Evolutionary conservation across 768 basidiomycete species (phyloP).

Genomic region (Cystofilobasidium capitatum): DNA sequence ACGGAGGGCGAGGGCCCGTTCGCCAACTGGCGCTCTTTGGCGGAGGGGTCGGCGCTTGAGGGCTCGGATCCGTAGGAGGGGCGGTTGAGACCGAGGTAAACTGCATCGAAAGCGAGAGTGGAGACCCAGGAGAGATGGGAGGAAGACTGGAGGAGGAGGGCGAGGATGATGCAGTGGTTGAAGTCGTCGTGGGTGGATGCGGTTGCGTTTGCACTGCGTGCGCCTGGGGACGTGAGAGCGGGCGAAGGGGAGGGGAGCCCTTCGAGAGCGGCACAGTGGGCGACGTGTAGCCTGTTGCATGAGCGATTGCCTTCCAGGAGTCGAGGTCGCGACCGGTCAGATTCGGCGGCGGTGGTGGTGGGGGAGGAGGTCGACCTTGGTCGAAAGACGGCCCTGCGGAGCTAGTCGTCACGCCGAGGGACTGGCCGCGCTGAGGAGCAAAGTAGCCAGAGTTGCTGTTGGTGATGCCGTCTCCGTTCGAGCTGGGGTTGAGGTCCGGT

Average conservation of each 20-base stretch:
- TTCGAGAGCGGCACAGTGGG: neutral
- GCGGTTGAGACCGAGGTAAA: neutral
- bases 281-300: neutral
- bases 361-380: neutral
- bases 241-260: neutral
- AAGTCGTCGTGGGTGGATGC: neutral
- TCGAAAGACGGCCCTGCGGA: neutral
- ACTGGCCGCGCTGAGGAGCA: neutral
- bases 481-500: neutral
- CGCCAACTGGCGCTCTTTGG: slow-evolving; percentile 7
- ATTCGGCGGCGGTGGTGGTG: slow-evolving; percentile 1
- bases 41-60: slow-evolving; percentile 2
- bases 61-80: neutral
- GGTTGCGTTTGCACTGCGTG: neutral
- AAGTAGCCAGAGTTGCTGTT: neutral
- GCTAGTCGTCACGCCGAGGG: neutral
- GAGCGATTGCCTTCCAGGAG: neutral
- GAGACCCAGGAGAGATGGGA: slow-evolving; percentile 13
- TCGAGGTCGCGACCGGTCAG: slow-evolving; percentile 1
- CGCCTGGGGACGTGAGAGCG: neutral
- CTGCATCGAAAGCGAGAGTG: neutral
- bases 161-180: neutral
- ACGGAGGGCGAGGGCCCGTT: neutral
- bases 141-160: slow-evolving; percentile 2
- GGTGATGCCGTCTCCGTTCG: neutral